Evolutionary conservation across 2,329 filamentous ascomycete genomes (phyloP).

Genomic region (Paracorniculantispora psalliotae): DNA sequence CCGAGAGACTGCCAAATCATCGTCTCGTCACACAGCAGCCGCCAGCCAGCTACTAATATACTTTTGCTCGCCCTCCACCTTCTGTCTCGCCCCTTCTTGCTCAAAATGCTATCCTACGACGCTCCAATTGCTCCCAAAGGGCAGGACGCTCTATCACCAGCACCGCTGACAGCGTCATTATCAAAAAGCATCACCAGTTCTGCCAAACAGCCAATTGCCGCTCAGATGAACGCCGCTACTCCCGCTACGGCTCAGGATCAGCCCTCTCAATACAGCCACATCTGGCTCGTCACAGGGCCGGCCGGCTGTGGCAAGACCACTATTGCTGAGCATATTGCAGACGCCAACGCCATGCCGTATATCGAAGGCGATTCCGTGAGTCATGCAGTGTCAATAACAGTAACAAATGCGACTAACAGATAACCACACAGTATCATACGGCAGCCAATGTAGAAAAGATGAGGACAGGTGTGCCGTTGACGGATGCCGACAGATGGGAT

Average conservation of each 20-base stretch:
- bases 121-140: slow-evolving; percentile 41
- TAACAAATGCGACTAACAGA: slow-evolving; percentile 20
- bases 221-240: slow-evolving; percentile 11
- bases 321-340: slow-evolving; percentile 61
- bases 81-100: background rate
- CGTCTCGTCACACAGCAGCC: background rate
- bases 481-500: slow-evolving; percentile 93
- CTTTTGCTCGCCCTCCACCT: slow-evolving; percentile 2
- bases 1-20: background rate
- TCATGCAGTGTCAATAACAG: slow-evolving; percentile 18
- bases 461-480: slow-evolving; percentile 75
- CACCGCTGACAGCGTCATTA: slow-evolving; percentile 22
- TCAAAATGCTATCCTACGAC: slow-evolving; percentile 49
- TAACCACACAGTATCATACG: slow-evolving; percentile 62
- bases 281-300: slow-evolving; percentile 76
- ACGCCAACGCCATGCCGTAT: slow-evolving; percentile 61
- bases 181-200: slow-evolving; percentile 26
- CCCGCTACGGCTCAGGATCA: slow-evolving; percentile 14
- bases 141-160: slow-evolving; percentile 26
- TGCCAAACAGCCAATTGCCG: slow-evolving; percentile 17
- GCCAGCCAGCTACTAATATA: background rate
- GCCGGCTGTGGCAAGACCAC: slow-evolving; percentile 78
- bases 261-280: slow-evolving; percentile 52
- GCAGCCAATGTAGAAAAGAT: slow-evolving; percentile 86
- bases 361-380: slow-evolving; percentile 75